Percentiles rank a stretch among this genome's conserved stretches.
Conservation (phyloP, 202 grass and related monocot genomes). For the Panicum virgatum region DNA sequence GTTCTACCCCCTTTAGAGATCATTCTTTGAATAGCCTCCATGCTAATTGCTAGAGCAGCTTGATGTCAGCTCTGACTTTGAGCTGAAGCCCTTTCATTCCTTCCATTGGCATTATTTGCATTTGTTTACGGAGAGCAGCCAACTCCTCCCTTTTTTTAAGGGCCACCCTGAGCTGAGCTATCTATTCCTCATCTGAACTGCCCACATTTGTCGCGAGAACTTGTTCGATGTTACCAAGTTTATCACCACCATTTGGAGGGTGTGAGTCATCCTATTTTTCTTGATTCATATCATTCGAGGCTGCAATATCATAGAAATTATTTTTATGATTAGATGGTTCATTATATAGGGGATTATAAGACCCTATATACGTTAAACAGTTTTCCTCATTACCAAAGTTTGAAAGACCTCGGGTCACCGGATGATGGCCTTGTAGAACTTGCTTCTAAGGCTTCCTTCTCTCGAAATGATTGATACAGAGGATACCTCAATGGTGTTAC, state of each 20-base stretch:
- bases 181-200: neutral
- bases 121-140: neutral
- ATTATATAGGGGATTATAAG: neutral
- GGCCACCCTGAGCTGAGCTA: neutral
- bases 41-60: accelerated
- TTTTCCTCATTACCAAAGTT: neutral
- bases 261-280: no score
- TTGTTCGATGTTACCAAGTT: neutral
- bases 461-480: neutral
- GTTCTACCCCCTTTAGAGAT: neutral
- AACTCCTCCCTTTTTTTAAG: neutral
- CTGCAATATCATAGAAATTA: no score
- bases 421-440: no score
- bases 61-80: neutral
- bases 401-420: no score
- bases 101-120: neutral
- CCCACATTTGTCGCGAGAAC: neutral
- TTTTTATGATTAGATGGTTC: no score
- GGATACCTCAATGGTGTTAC: neutral
- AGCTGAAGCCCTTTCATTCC: no score
- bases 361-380: neutral
- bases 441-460: neutral
- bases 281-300: no score
- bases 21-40: neutral
- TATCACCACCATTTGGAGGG: neutral